Conservation (phyloP, 2,329 filamentous ascomycete species). For the Zalaria obscura region DNA sequence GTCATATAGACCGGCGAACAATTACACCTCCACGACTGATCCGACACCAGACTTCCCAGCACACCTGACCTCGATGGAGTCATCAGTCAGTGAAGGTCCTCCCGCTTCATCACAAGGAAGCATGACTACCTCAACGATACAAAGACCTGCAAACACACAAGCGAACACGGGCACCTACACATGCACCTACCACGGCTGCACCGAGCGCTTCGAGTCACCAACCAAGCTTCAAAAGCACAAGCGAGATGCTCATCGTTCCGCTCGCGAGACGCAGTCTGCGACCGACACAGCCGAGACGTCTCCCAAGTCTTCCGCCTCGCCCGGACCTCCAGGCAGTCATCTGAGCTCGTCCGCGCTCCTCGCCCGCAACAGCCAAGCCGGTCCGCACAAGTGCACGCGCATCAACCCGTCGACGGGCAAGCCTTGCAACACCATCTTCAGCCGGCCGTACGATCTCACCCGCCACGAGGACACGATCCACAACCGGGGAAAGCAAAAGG, state of each 20-base stretch:
- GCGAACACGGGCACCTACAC: conserved; percentile 85
- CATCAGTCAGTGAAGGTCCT: conserved; percentile 40
- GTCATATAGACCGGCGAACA: conserved; percentile 17
- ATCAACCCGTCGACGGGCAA: conserved; percentile 93
- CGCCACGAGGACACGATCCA: conserved; percentile 96
- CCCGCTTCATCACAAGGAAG: conserved; percentile 28
- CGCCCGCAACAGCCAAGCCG: conserved; percentile 70
- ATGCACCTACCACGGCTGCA: conserved; percentile 88
- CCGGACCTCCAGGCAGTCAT: conserved; percentile 16
- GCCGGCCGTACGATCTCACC: conserved; percentile 88
- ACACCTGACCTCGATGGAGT: conserved; percentile 47
- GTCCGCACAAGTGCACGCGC: conserved; percentile 82
- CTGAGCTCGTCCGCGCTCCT: conserved; percentile 42
- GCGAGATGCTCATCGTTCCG: conserved; percentile 73
- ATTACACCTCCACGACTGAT: conserved; percentile 15
- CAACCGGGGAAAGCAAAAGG: conserved; percentile 87
- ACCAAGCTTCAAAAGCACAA: conserved; percentile 87
- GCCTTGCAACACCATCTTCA: conserved; percentile 88
- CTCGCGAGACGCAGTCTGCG: conserved; percentile 38
- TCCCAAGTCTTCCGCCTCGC: conserved; percentile 14
- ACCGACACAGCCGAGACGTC: conserved; percentile 22
- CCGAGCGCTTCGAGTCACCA: conserved; percentile 75
- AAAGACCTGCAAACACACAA: conserved; percentile 47
- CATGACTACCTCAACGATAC: conserved; percentile 16
- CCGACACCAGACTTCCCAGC: conserved; percentile 44